Evolutionary conservation across 495 filamentous ascomycete genomes (phyloP).

Genomic region (Emericellopsis terricola): DNA sequence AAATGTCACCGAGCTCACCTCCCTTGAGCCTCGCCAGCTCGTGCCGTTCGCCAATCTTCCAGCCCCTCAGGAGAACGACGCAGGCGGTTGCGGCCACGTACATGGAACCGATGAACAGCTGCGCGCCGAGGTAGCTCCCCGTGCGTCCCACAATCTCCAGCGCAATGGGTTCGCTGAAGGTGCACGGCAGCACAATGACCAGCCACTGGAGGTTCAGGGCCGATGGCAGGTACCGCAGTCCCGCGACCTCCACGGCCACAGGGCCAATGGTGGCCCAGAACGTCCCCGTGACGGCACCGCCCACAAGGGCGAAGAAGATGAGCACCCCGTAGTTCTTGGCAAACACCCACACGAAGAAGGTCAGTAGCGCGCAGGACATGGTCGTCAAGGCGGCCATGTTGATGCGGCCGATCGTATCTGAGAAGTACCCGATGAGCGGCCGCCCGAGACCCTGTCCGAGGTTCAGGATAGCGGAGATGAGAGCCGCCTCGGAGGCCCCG

Average conservation of each 20-base stretch:
- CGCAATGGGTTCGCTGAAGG: slow-evolving; percentile 1
- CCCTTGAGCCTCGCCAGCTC: background rate
- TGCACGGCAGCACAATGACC: slow-evolving; percentile 1
- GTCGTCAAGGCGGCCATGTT: slow-evolving; percentile 30
- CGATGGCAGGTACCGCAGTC: slow-evolving; percentile 8
- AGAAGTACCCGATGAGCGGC: slow-evolving; percentile 43
- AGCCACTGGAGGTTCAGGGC: slow-evolving; percentile 1
- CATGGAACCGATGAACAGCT: slow-evolving; percentile 1
- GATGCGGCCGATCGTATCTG: slow-evolving; percentile 42
- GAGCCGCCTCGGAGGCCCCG: slow-evolving; percentile 39
- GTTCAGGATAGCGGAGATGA: slow-evolving; percentile 50
- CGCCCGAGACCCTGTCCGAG: slow-evolving; percentile 44
- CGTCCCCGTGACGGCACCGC: slow-evolving; percentile 45
- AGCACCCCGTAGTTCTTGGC: slow-evolving; percentile 44
- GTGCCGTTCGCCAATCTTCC: slow-evolving; percentile 1
- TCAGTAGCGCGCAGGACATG: slow-evolving; percentile 7
- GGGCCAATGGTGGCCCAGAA: slow-evolving; percentile 58
- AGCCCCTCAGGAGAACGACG: slow-evolving; percentile 1
- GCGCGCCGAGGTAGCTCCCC: slow-evolving; percentile 1
- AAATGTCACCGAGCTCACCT: background rate
- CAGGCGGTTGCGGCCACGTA: background rate
- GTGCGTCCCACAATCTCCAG: slow-evolving; percentile 1
- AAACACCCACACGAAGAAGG: slow-evolving; percentile 45
- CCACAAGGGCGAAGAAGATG: slow-evolving; percentile 46
- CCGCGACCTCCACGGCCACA: slow-evolving; percentile 59